Conservation (phyloP, 306 rosid species). For the Coriaria nepalensis region DNA sequence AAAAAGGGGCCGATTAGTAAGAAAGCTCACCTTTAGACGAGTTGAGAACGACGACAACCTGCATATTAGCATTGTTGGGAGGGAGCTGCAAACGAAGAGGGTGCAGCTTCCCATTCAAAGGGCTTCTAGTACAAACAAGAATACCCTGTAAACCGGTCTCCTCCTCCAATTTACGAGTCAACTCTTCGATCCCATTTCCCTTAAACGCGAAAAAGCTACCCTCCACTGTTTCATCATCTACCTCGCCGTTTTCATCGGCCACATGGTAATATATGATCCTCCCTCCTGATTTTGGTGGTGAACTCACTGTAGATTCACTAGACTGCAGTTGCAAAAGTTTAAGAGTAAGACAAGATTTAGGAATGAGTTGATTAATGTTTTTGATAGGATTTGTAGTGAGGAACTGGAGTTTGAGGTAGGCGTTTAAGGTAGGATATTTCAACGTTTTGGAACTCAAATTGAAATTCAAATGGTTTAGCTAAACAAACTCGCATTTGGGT, state of each 20-base stretch:
- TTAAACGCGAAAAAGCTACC: slow-evolving; percentile 47
- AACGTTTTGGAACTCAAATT: too few relatives aligned
- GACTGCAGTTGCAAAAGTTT: slow-evolving; percentile 30
- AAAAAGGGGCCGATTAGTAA: not conserved
- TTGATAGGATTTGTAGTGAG: too few relatives aligned
- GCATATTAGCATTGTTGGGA: slow-evolving; percentile 73
- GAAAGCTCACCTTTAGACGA: slow-evolving; percentile 44
- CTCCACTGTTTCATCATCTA: slow-evolving; percentile 36
- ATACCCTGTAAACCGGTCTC: slow-evolving; percentile 64
- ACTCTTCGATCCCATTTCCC: slow-evolving; percentile 68
- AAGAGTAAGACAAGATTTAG: too few relatives aligned
- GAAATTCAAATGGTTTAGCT: too few relatives aligned
- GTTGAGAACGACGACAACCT: slow-evolving; percentile 48
- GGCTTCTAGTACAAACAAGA: slow-evolving; percentile 61
- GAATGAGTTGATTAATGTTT: too few relatives aligned
- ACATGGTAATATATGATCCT: slow-evolving; percentile 69
- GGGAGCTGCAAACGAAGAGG: slow-evolving; percentile 96
- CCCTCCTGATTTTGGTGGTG: slow-evolving; percentile 53
- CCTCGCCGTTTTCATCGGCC: slow-evolving; percentile 71
- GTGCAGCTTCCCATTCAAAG: slow-evolving; percentile 56
- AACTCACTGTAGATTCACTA: slow-evolving; percentile 23
- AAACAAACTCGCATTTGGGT: too few relatives aligned
- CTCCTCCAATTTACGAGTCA: slow-evolving; percentile 62
- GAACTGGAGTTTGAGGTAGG: too few relatives aligned
- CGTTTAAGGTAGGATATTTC: too few relatives aligned